Evolutionary conservation across 2,329 filamentous ascomycete species (phyloP).

Genomic region (Didymella lethalis): DNA sequence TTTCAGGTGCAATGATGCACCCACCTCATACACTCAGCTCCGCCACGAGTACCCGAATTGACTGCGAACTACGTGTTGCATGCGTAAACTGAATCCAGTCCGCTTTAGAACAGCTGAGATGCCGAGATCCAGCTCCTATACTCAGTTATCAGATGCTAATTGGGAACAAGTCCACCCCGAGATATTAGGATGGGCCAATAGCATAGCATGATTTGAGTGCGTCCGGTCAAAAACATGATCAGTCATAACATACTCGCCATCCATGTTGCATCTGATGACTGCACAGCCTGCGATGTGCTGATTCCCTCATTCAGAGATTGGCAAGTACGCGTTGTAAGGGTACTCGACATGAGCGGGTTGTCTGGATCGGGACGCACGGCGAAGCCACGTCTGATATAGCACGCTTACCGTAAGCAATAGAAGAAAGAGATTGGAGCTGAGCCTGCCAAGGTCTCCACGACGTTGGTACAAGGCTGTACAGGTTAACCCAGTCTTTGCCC

Average conservation of each 20-base stretch:
- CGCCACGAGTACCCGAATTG: constrained; percentile 4
- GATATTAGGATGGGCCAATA: not conserved
- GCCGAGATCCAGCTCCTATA: not conserved
- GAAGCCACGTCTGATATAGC: not conserved
- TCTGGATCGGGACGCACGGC: not conserved
- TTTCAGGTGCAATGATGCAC: not conserved
- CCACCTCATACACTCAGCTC: constrained; percentile 10
- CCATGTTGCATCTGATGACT: not conserved
- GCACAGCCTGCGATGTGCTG: too few species aligned
- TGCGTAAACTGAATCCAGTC: too few species aligned
- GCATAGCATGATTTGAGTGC: not conserved
- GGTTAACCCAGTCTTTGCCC: not conserved
- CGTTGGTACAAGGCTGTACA: not conserved
- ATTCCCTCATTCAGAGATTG: not conserved
- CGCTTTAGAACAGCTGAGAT: not conserved
- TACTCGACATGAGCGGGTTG: not conserved
- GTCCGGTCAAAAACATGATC: not conserved
- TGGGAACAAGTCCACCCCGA: not conserved
- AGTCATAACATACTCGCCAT: not conserved
- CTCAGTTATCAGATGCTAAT: not conserved
- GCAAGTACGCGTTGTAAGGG: not conserved
- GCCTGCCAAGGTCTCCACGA: not conserved
- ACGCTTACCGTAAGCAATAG: constrained; percentile 13
- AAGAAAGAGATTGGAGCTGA: not conserved
- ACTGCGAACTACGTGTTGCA: not conserved